phyloP scores from a whole-genome alignment of 306 rosid species.

The Fagus sylvatica region DNA sequence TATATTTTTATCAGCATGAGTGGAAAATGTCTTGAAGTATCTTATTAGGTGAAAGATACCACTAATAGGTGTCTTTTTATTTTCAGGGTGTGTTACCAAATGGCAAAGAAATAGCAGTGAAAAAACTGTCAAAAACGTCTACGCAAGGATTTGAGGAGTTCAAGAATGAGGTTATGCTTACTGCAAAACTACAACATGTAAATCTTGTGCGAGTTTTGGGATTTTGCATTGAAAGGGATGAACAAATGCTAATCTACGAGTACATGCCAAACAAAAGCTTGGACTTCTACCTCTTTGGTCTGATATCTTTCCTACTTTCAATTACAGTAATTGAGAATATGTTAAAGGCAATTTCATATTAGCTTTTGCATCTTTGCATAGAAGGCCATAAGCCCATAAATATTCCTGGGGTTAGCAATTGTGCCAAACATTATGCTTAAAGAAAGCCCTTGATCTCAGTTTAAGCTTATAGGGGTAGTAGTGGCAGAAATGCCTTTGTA shows the following conservation, averaged over 20 bases:
- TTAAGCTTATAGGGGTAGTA: too few species aligned
- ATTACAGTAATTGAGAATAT: background rate
- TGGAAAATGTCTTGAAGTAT: background rate
- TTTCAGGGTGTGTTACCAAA: slow-evolving; percentile 31
- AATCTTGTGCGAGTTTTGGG: slow-evolving; percentile 43
- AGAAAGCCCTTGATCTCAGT: too few species aligned
- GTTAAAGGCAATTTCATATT: background rate
- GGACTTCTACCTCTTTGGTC: slow-evolving; percentile 45
- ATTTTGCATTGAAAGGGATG: slow-evolving; percentile 36
- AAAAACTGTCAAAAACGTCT: slow-evolving; percentile 46
- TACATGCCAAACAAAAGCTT: slow-evolving; percentile 57
- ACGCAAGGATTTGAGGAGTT: slow-evolving; percentile 54
- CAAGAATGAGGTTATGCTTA: slow-evolving; percentile 44
- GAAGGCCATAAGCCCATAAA: background rate
- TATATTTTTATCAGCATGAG: background rate
- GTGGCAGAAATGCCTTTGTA: too few species aligned
- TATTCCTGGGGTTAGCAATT: too few species aligned
- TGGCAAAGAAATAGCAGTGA: slow-evolving; percentile 47
- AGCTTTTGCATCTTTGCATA: background rate
- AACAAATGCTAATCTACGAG: slow-evolving; percentile 45
- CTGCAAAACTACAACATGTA: slow-evolving; percentile 51
- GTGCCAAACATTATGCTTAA: too few species aligned
- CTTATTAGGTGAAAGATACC: background rate
- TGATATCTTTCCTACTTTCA: background rate
- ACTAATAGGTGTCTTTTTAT: background rate